Evolutionary conservation across 495 filamentous ascomycete species (phyloP).

Genomic region (Penicillium egyptiacum): DNA sequence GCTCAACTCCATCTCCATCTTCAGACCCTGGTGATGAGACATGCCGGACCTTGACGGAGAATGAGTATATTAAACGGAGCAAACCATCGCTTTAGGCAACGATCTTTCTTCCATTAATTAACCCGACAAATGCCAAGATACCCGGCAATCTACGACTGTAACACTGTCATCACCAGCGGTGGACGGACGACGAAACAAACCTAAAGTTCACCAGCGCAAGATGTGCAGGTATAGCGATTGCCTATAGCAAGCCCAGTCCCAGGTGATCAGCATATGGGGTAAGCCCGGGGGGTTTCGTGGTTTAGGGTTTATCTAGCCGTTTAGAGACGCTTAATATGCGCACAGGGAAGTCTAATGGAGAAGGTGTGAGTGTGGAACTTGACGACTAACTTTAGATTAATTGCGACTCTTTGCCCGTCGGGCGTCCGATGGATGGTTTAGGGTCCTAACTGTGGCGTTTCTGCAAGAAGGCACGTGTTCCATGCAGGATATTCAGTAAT

Average conservation of each 20-base stretch:
- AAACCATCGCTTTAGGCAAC: slow-evolving; percentile 10
- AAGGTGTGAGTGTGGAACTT: slow-evolving; percentile 11
- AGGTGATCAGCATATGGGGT: background rate
- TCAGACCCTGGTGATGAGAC: slow-evolving; percentile 10
- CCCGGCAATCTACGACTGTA: background rate
- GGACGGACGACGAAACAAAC: background rate
- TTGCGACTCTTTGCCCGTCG: slow-evolving; percentile 15
- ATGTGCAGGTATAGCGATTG: slow-evolving; percentile 11
- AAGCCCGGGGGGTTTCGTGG: slow-evolving; percentile 1
- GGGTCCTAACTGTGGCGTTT: background rate
- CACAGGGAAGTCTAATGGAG: background rate
- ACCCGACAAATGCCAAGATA: slow-evolving; percentile 9
- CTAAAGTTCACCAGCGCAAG: slow-evolving; percentile 4
- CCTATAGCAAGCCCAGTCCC: slow-evolving; percentile 9
- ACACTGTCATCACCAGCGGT: background rate
- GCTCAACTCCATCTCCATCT: slow-evolving; percentile 8
- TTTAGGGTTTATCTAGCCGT: slow-evolving; percentile 5
- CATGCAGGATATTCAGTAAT: slow-evolving; percentile 4
- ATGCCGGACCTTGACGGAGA: slow-evolving; percentile 9
- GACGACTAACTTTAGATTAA: slow-evolving; percentile 5
- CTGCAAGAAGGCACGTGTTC: slow-evolving; percentile 3
- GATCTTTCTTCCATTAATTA: slow-evolving; percentile 1
- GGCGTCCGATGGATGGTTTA: slow-evolving; percentile 14
- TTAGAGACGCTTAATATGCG: slow-evolving; percentile 7
- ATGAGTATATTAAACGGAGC: slow-evolving; percentile 9